Evolutionary conservation across 257 asterid species (phyloP).

Genomic region (Fraxinus quadrangulata): DNA sequence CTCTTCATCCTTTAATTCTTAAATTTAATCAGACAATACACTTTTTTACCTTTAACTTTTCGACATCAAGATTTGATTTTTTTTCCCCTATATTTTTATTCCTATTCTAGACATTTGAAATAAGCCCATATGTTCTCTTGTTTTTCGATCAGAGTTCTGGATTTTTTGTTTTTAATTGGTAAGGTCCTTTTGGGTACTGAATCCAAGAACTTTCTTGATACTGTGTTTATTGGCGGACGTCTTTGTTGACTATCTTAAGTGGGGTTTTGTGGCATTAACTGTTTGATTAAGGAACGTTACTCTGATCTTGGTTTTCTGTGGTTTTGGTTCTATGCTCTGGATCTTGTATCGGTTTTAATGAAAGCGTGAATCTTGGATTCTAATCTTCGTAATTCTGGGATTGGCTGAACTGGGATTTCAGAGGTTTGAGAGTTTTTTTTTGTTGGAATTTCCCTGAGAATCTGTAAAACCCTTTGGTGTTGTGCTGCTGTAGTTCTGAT

Average conservation of each 20-base stretch:
- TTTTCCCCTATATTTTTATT: conserved; percentile 4
- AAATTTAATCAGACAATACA: neutral
- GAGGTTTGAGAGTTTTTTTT: conserved; percentile 26
- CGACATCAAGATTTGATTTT: conserved; percentile 34
- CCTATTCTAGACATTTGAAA: conserved; percentile 29
- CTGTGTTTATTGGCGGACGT: conserved; percentile 32
- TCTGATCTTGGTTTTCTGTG: conserved; percentile 31
- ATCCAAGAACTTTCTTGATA: conserved; percentile 29
- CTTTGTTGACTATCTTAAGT: conserved; percentile 11
- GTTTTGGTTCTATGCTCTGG: conserved; percentile 43
- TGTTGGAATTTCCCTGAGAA: conserved; percentile 13
- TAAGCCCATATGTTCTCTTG: conserved; percentile 36
- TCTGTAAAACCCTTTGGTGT: neutral
- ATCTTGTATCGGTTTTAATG: conserved; percentile 53
- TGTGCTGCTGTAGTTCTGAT: conserved; percentile 26
- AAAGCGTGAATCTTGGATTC: conserved; percentile 48
- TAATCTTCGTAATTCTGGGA: conserved; percentile 66
- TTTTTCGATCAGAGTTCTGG: conserved; percentile 46
- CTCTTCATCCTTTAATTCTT: conserved; percentile 64
- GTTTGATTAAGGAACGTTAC: conserved; percentile 33
- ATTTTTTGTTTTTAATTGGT: conserved; percentile 16
- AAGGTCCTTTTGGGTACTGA: conserved; percentile 26
- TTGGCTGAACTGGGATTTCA: conserved; percentile 52
- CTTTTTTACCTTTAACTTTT: conserved; percentile 11
- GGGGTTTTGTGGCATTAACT: conserved; percentile 30